A percentile compares a stretch with the other conserved stretches of the same genome.
phyloP scores from a whole-genome alignment of 192 early-diverging fungal genomes.

The Dissophora globulifera region DNA sequence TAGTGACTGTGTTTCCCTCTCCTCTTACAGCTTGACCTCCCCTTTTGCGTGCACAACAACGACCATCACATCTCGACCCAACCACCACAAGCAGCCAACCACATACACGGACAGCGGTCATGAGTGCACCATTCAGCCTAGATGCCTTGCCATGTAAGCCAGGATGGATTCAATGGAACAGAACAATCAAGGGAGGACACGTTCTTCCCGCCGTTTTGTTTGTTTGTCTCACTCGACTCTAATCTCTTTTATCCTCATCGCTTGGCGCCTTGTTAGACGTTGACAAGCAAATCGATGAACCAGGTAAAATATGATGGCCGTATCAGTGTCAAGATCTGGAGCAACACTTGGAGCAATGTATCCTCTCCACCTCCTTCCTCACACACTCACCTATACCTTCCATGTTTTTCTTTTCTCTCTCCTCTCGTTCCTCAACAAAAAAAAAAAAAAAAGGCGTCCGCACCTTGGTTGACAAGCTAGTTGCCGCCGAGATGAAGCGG shows the following conservation, averaged over 20 bases:
- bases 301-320: slow-evolving; percentile 54
- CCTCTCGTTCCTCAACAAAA: no score
- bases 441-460: no score
- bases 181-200: no score
- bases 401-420: neutral
- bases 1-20: no score
- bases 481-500: slow-evolving; percentile 66
- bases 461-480: slow-evolving; percentile 60
- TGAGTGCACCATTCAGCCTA: slow-evolving; percentile 41
- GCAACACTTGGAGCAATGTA: no score
- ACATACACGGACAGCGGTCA: slow-evolving; percentile 3
- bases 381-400: neutral
- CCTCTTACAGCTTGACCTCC: no score
- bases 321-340: no score
- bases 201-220: no score
- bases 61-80: neutral
- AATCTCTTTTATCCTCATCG: slow-evolving; percentile 5
- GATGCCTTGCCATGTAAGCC: slow-evolving; percentile 63
- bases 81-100: neutral
- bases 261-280: slow-evolving; percentile 52
- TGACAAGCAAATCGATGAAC: slow-evolving; percentile 61
- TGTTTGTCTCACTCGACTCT: neutral
- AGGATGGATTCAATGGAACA: no score
- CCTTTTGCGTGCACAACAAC: no score
- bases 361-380: no score